Percentiles rank a stretch among this genome's conserved stretches.
phyloP scores from a whole-genome alignment of 306 rosid genomes.

The Neltuma alba region DNA sequence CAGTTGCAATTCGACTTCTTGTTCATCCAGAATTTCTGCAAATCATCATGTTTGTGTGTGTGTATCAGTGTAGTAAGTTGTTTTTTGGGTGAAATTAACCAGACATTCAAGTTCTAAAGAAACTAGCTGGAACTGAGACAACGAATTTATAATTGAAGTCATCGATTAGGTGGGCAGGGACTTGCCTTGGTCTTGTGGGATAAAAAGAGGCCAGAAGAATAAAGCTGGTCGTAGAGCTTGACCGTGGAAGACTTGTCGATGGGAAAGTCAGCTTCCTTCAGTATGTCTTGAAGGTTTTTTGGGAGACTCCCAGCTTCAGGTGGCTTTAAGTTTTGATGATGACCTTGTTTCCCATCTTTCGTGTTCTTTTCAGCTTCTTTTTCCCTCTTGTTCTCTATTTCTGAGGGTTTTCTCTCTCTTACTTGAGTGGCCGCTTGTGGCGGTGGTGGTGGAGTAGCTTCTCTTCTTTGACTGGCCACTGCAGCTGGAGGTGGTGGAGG shows the following conservation, averaged over 20 bases:
- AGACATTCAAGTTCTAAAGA: too few species aligned
- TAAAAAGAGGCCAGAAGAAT: slow-evolving; percentile 42
- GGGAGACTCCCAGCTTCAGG: slow-evolving; percentile 3
- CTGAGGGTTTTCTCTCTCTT: background rate
- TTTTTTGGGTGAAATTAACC: too few species aligned
- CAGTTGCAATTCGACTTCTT: too few species aligned
- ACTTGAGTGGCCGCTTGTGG: background rate
- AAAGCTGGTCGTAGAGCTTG: slow-evolving; percentile 34
- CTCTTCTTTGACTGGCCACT: too few species aligned
- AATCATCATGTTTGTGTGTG: too few species aligned
- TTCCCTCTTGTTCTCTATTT: background rate
- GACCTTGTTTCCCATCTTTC: background rate
- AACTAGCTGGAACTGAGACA: too few species aligned
- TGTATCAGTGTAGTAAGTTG: too few species aligned
- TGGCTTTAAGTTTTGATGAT: background rate
- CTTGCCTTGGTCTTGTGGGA: slow-evolving; percentile 43
- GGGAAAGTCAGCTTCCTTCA: slow-evolving; percentile 43
- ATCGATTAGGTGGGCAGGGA: background rate
- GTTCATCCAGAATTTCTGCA: too few species aligned
- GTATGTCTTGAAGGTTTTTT: slow-evolving; percentile 30
- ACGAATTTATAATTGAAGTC: too few species aligned
- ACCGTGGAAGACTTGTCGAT: slow-evolving; percentile 32
- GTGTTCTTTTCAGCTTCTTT: background rate
- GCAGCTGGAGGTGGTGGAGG: background rate
- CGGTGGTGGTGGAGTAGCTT: background rate